phyloP scores from a whole-genome alignment of 2,329 filamentous ascomycete genomes.

The Fusarium tupiense region DNA sequence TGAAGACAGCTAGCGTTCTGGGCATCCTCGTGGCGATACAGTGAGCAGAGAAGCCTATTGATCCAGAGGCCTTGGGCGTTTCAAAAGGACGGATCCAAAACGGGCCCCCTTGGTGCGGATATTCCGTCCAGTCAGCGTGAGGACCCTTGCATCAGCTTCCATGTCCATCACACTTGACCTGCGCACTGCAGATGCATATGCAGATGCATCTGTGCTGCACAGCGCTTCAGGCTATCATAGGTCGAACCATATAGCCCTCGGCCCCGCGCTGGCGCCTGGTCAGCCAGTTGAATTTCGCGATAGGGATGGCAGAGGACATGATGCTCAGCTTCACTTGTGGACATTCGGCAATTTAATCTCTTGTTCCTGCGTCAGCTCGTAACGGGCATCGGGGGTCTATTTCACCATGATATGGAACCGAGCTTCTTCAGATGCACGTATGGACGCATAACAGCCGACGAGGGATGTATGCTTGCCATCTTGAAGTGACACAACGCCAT shows the following conservation, averaged over 20 bases:
- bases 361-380: constrained; percentile 20
- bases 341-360: constrained; percentile 8
- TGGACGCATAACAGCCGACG: constrained; percentile 6
- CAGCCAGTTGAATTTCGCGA: constrained; percentile 24
- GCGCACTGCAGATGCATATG: constrained; percentile 9
- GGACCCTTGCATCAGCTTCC: constrained; percentile 29
- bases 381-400: not conserved
- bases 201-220: constrained; percentile 2
- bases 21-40: constrained; percentile 25
- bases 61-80: constrained; percentile 21
- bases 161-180: constrained; percentile 26
- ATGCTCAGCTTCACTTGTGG: constrained; percentile 4
- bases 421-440: constrained; percentile 7
- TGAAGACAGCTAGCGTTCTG: constrained; percentile 26
- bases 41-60: constrained; percentile 19
- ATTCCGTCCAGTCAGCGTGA: constrained; percentile 30
- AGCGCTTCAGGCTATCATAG: constrained; percentile 17
- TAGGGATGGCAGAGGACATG: constrained; percentile 9
- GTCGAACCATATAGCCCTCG: not conserved
- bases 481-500: not conserved
- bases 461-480: not conserved
- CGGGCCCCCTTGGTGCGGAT: constrained; percentile 15
- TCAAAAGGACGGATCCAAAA: constrained; percentile 36
- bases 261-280: constrained; percentile 35
- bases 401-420: constrained; percentile 1